Conservation (phyloP, 1,139 yeast genomes). For the Hanseniaspora uvarum region DNA sequence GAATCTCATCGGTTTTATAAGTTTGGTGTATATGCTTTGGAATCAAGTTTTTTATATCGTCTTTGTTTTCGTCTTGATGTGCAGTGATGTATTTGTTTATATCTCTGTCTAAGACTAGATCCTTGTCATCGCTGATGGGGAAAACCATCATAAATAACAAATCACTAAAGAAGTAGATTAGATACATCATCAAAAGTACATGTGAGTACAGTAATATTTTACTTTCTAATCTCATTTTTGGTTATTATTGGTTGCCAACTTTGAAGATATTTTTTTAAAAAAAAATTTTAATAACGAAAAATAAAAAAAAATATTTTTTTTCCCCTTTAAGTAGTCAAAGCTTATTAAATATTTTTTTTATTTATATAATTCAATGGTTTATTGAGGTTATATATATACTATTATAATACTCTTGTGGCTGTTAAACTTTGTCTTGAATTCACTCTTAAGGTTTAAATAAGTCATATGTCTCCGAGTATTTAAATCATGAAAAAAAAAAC, state of each 20-base stretch:
- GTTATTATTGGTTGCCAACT: background rate
- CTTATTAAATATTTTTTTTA: too few relatives aligned
- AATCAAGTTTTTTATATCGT: constrained; percentile 38
- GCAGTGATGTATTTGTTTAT: constrained; percentile 28
- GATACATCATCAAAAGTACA: constrained; percentile 42
- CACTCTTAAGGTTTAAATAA: too few relatives aligned
- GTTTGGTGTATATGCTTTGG: constrained; percentile 93
- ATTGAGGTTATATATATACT: too few relatives aligned
- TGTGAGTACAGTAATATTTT: constrained; percentile 52
- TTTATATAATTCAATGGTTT: too few relatives aligned
- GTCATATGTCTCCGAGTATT: too few relatives aligned
- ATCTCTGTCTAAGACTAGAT: constrained; percentile 46
- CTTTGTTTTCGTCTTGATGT: constrained; percentile 25
- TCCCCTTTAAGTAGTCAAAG: too few relatives aligned
- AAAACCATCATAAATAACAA: constrained; percentile 66
- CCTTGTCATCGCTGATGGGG: constrained; percentile 50
- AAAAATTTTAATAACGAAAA: background rate
- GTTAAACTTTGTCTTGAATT: too few relatives aligned
- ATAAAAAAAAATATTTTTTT: background rate
- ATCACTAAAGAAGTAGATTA: constrained; percentile 60
- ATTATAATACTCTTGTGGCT: too few relatives aligned
- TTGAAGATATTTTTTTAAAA: background rate
- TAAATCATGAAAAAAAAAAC: too few relatives aligned
- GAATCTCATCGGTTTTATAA: constrained; percentile 66
- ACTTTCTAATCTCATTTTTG: constrained; percentile 42